Percentiles rank a stretch among this genome's conserved stretches.
These are phyloP conservation scores for Syzygium jambos DNA, from an alignment of 345 rosid genomes.

Conservation along the genomic window DNA sequence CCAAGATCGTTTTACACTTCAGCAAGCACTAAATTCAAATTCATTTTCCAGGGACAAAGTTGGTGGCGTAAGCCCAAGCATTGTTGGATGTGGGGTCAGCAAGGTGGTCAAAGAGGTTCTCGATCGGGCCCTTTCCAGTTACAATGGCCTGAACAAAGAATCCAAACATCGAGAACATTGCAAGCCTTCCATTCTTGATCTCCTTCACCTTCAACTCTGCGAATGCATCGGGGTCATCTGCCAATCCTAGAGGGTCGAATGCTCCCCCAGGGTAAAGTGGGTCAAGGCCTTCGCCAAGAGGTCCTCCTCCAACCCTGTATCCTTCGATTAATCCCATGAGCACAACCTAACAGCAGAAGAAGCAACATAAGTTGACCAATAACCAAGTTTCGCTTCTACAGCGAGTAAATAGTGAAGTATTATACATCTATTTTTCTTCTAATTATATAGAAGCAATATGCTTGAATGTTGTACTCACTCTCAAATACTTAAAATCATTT, in stretches of 20 bases:
- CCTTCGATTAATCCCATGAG: conserved; percentile 96
- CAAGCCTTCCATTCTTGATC: conserved; percentile 88
- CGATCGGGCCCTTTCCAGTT: conserved; percentile 90
- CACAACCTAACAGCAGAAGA: conserved; percentile 30
- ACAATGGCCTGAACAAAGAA: conserved; percentile 96
- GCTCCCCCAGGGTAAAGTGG: conserved; percentile 97
- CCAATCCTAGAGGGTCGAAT: conserved; percentile 84
- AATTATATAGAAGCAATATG: neutral
- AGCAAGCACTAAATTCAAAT: neutral
- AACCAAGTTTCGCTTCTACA: neutral
- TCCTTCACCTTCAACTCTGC: conserved; percentile 96
- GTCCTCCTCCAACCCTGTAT: conserved; percentile 94
- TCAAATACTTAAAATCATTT: neutral
- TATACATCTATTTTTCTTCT: neutral
- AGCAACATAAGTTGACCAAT: neutral
- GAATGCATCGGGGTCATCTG: conserved; percentile 92
- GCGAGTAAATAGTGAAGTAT: neutral
- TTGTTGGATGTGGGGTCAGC: conserved; percentile 92
- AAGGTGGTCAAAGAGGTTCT: conserved; percentile 80
- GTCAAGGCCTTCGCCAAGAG: conserved; percentile 92
- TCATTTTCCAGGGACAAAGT: conserved; percentile 95
- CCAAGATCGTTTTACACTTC: neutral
- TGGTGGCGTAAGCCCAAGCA: conserved; percentile 97
- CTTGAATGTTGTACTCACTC: neutral
- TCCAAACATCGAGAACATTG: conserved; percentile 94